Conservation (phyloP, 495 filamentous ascomycete species). For the Cladorrhinum samala region DNA sequence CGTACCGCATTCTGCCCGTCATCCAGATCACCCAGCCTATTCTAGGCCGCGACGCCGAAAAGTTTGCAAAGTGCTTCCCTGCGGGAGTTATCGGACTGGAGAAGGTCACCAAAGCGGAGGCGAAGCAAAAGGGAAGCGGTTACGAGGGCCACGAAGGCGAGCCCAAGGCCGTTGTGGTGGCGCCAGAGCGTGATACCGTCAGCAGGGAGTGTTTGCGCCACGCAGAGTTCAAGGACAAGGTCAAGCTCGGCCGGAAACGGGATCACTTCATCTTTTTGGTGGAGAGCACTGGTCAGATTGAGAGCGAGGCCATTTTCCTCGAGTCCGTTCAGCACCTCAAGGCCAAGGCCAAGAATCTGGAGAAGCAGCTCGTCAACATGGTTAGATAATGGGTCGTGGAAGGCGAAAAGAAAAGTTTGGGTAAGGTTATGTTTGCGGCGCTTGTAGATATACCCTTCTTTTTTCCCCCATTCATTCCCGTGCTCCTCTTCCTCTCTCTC, state of each 20-base stretch:
- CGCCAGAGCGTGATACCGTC: slow-evolving; percentile 87
- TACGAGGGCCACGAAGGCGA: slow-evolving; percentile 69
- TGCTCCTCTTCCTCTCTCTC: background rate
- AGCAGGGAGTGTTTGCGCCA: slow-evolving; percentile 88
- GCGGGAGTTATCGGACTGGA: slow-evolving; percentile 79
- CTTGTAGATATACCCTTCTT: background rate
- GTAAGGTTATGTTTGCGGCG: background rate
- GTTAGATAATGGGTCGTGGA: slow-evolving; percentile 11
- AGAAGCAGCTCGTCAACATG: slow-evolving; percentile 45
- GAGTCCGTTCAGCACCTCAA: slow-evolving; percentile 80
- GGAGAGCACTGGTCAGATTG: slow-evolving; percentile 90
- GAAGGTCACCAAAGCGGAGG: slow-evolving; percentile 62
- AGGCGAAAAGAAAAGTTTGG: slow-evolving; percentile 1
- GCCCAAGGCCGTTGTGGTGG: slow-evolving; percentile 75
- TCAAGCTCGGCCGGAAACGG: slow-evolving; percentile 78
- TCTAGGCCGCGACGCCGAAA: slow-evolving; percentile 74
- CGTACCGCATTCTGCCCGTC: slow-evolving; percentile 81
- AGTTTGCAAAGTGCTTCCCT: slow-evolving; percentile 88
- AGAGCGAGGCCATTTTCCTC: slow-evolving; percentile 84
- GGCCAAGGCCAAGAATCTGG: slow-evolving; percentile 52
- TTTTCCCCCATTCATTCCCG: background rate
- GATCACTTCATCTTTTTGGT: slow-evolving; percentile 98
- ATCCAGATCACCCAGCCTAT: slow-evolving; percentile 81
- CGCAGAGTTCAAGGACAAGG: slow-evolving; percentile 88
- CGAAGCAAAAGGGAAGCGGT: slow-evolving; percentile 50